Conservation (phyloP, 169 alveolate species). For the Plasmodium coatneyi region DNA sequence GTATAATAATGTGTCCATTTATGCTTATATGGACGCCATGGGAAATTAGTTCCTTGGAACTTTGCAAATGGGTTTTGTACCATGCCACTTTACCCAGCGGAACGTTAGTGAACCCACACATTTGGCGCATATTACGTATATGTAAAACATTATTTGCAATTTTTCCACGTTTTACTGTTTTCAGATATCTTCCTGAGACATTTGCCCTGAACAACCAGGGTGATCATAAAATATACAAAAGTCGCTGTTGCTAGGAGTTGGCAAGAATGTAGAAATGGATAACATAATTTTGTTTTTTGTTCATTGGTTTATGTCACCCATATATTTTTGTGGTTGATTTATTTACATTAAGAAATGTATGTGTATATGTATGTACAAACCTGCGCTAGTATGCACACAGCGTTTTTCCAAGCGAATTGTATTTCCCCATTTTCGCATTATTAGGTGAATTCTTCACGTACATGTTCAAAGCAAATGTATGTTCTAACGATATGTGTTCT, state of each 20-base stretch:
- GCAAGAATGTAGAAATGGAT: constrained; percentile 8
- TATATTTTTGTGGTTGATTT: constrained; percentile 24
- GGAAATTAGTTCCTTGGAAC: not conserved
- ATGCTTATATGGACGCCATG: not conserved
- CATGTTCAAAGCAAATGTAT: not conserved
- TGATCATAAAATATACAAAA: constrained; percentile 48
- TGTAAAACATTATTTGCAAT: not conserved
- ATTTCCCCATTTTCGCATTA: not conserved
- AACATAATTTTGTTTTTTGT: constrained; percentile 10
- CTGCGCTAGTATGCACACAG: not conserved
- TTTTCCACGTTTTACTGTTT: constrained; percentile 10
- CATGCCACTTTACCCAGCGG: not conserved
- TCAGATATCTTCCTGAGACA: constrained; percentile 74
- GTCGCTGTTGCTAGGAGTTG: constrained; percentile 61
- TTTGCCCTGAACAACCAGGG: constrained; percentile 59
- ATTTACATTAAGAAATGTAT: not conserved
- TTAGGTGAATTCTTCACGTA: not conserved
- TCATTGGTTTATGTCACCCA: constrained; percentile 16
- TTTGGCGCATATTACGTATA: not conserved
- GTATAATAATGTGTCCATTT: not conserved
- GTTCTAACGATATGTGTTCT: constrained; percentile 9
- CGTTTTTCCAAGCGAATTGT: not conserved
- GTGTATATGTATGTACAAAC: not conserved
- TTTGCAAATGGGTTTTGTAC: not conserved
- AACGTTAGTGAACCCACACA: not conserved